Percentiles rank a stretch among this genome's conserved stretches.
Conservation (phyloP, 1,284 basidiomycete genomes). For the Sporisorium sorghi region DNA sequence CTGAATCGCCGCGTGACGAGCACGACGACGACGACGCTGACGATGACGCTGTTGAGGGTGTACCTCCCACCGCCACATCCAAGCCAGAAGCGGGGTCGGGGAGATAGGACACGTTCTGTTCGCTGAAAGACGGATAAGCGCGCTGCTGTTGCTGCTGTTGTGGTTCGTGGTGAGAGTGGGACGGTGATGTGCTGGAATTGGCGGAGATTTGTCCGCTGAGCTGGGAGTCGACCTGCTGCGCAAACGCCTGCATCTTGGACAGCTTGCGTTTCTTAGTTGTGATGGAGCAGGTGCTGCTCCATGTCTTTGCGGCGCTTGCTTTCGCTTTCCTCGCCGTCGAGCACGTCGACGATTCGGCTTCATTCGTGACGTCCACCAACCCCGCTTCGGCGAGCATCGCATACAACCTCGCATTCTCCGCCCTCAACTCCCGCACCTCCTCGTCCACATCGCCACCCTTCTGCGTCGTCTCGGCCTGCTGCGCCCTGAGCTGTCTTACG, state of each 20-base stretch:
- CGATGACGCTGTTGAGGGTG: too few species aligned
- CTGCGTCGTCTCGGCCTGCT: conserved; percentile 11
- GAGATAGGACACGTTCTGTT: neutral
- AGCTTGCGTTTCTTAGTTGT: conserved; percentile 30
- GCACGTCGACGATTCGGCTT: neutral
- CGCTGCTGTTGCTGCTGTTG: conserved; percentile 1
- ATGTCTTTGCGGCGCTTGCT: neutral
- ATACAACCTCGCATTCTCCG: conserved; percentile 24
- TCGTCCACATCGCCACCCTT: neutral
- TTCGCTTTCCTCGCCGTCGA: neutral
- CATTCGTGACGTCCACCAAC: neutral
- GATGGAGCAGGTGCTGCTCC: conserved; percentile 31
- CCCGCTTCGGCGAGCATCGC: conserved; percentile 18
- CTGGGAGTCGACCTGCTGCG: conserved; percentile 18
- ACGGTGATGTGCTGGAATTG: neutral
- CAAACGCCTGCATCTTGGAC: conserved; percentile 28
- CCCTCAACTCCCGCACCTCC: neutral
- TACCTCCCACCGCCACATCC: neutral
- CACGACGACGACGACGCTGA: conserved; percentile 11
- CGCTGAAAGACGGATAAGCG: neutral
- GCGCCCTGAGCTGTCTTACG: conserved; percentile 17
- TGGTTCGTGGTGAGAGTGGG: neutral
- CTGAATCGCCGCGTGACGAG: conserved; percentile 18
- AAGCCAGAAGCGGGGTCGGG: neutral
- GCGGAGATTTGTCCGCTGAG: neutral